These are phyloP conservation scores for Colletotrichum theobromicola DNA, from an alignment of 2,329 filamentous ascomycete genomes.

Conservation along the genomic window DNA sequence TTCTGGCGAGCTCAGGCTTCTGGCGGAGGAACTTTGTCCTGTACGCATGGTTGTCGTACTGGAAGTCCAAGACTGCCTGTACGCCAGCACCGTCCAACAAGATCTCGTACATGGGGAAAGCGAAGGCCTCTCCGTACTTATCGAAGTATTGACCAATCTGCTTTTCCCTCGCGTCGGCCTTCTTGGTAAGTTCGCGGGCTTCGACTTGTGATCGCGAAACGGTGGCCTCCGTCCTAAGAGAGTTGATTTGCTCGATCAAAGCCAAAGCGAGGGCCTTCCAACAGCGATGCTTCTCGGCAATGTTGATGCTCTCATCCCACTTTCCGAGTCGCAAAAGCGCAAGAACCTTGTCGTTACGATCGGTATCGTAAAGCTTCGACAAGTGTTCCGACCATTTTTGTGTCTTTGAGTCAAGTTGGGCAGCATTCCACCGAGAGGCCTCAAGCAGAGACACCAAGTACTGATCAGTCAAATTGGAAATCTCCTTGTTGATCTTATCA, in stretches of 20 bases:
- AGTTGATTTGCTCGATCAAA: slow-evolving; percentile 57
- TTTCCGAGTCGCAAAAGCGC: slow-evolving; percentile 59
- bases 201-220: slow-evolving; percentile 13
- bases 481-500: slow-evolving; percentile 48
- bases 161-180: slow-evolving; percentile 51
- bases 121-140: slow-evolving; percentile 70
- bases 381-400: slow-evolving; percentile 51
- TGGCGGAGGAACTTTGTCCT: slow-evolving; percentile 81
- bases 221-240: slow-evolving; percentile 18
- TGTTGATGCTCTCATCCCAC: slow-evolving; percentile 61
- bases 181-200: slow-evolving; percentile 40
- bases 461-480: slow-evolving; percentile 58
- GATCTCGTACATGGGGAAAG: slow-evolving; percentile 80
- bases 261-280: slow-evolving; percentile 62
- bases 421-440: slow-evolving; percentile 54
- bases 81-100: slow-evolving; percentile 73
- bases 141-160: slow-evolving; percentile 61
- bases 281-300: slow-evolving; percentile 63
- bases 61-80: slow-evolving; percentile 72
- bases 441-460: slow-evolving; percentile 62
- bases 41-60: slow-evolving; percentile 70
- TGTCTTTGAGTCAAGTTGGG: slow-evolving; percentile 47
- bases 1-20: slow-evolving; percentile 72
- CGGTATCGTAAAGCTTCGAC: slow-evolving; percentile 51
- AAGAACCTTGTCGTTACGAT: slow-evolving; percentile 58